phyloP scores from a whole-genome alignment of 1,139 yeast species.

The Debaryomycetaceae sp. region DNA sequence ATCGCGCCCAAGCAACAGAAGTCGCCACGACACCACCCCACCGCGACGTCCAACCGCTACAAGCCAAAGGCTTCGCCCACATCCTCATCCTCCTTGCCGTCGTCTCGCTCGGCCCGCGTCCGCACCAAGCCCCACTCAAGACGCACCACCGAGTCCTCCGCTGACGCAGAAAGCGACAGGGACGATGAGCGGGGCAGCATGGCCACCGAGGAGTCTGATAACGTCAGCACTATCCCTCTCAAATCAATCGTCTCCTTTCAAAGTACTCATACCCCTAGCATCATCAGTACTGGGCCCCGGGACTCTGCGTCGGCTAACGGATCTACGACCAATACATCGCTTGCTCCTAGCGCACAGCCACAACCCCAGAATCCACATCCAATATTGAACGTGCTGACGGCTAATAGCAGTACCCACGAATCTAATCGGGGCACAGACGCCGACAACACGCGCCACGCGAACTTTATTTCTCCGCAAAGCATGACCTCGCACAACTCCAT shows the following conservation, averaged over 20 bases:
- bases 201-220: constrained; percentile 13
- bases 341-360: constrained; percentile 29
- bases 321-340: constrained; percentile 44
- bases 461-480: constrained; percentile 2
- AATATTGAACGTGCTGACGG: no score
- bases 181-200: neutral
- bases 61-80: neutral
- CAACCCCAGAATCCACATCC: constrained; percentile 1
- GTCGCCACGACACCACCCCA: no score
- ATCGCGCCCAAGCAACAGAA: neutral
- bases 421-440: no score
- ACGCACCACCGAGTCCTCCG: neutral
- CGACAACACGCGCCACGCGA: constrained; percentile 2
- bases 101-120: neutral
- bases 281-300: constrained; percentile 27
- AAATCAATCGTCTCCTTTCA: constrained; percentile 41
- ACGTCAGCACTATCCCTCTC: constrained; percentile 41
- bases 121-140: neutral
- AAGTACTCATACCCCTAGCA: constrained; percentile 34
- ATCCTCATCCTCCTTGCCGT: no score
- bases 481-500: constrained; percentile 3
- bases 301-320: constrained; percentile 31
- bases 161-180: neutral
- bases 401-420: no score
- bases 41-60: neutral